Evolutionary conservation across 2,329 filamentous ascomycete species (phyloP).

Genomic region (Colletotrichum spinosum): DNA sequence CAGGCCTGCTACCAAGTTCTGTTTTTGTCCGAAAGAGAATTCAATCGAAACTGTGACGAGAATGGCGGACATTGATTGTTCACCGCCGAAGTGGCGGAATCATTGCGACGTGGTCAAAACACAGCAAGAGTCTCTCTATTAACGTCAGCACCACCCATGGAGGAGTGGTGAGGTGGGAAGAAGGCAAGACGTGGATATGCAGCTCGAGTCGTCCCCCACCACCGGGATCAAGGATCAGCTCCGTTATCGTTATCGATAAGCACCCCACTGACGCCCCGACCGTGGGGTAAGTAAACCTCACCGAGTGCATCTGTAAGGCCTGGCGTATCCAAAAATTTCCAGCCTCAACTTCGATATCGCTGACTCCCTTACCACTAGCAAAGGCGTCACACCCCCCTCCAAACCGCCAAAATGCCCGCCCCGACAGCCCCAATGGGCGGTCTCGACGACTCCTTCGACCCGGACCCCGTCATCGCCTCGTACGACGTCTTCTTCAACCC

Average conservation of each 20-base stretch:
- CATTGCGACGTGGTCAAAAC: too few species aligned
- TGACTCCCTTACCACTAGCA: background rate
- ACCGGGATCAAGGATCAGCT: conserved; percentile 10
- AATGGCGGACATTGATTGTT: too few species aligned
- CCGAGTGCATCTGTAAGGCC: background rate
- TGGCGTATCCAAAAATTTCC: conserved; percentile 33
- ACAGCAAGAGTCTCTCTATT: too few species aligned
- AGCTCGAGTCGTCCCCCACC: conserved; percentile 25
- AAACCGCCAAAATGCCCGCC: conserved; percentile 22
- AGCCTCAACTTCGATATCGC: background rate
- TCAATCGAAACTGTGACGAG: too few species aligned
- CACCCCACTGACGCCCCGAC: conserved; percentile 11
- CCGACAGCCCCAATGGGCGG: conserved; percentile 41
- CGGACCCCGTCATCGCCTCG: conserved; percentile 77
- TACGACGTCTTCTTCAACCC: conserved; percentile 93
- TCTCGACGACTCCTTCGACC: conserved; percentile 50
- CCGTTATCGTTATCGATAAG: conserved; percentile 29
- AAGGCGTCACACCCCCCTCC: conserved; percentile 10
- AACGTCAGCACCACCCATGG: too few species aligned
- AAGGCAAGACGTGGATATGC: too few species aligned
- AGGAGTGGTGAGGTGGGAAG: too few species aligned
- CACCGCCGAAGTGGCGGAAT: too few species aligned
- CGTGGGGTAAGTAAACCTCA: conserved; percentile 20
- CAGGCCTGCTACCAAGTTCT: too few species aligned
- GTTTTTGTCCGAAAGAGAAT: too few species aligned